Conservation (phyloP, 2,329 filamentous ascomycete genomes). For the Tolypocladium pustulatum region DNA sequence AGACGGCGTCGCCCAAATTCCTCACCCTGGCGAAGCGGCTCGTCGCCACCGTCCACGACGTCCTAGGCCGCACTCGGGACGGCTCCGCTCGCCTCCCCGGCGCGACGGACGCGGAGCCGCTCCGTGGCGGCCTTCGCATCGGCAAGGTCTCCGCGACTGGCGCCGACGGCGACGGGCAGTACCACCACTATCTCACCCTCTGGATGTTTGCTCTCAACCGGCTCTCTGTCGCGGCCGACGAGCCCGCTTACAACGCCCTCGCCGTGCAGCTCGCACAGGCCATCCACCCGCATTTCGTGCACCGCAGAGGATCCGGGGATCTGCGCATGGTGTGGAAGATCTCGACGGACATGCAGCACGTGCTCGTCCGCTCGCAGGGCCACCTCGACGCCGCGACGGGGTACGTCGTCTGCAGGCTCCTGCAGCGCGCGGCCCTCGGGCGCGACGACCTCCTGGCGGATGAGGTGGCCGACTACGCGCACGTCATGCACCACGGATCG, state of each 20-base stretch:
- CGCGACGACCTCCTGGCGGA: slow-evolving; percentile 21
- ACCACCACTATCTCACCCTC: slow-evolving; percentile 50
- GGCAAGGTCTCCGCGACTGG: slow-evolving; percentile 40
- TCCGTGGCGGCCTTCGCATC: slow-evolving; percentile 46
- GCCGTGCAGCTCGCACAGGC: slow-evolving; percentile 41
- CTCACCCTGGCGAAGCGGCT: slow-evolving; percentile 37
- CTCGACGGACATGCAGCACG: slow-evolving; percentile 32
- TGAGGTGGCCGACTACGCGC: slow-evolving; percentile 42
- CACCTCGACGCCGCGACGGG: slow-evolving; percentile 47
- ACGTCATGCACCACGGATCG: slow-evolving; percentile 32
- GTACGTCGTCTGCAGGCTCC: slow-evolving; percentile 36
- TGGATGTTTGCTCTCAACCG: slow-evolving; percentile 55
- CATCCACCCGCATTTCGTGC: slow-evolving; percentile 42
- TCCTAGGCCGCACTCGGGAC: slow-evolving; percentile 42
- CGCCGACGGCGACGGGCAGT: slow-evolving; percentile 46
- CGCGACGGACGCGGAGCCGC: slow-evolving; percentile 38
- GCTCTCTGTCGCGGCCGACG: slow-evolving; percentile 33
- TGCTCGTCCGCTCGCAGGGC: slow-evolving; percentile 39
- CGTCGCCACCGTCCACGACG: slow-evolving; percentile 37
- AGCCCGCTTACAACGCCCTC: slow-evolving; percentile 35
- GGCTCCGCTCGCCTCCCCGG: slow-evolving; percentile 32
- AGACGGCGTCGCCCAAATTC: slow-evolving; percentile 27
- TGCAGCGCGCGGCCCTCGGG: slow-evolving; percentile 29
- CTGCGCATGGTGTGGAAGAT: slow-evolving; percentile 46
- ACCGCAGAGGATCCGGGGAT: slow-evolving; percentile 6